A percentile compares a stretch with the other conserved stretches of the same genome.
Evolutionary conservation across 2,329 filamentous ascomycete genomes (phyloP).

Genomic region (Beauveria scarabaeidicola): DNA sequence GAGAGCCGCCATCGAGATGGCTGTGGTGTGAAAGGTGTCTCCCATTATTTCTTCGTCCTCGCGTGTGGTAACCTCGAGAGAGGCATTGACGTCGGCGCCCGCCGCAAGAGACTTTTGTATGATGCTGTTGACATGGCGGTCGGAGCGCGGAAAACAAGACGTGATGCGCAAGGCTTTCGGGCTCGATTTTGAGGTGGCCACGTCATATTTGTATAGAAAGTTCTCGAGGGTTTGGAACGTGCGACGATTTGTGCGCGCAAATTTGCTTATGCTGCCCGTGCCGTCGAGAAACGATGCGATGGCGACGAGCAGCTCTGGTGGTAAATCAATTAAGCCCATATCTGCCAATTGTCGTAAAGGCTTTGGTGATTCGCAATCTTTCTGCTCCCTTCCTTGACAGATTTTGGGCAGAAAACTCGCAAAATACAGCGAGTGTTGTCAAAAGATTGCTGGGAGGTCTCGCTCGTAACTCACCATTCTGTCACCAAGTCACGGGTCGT

Average conservation of each 20-base stretch:
- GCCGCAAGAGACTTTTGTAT: neutral
- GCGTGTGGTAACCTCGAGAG: neutral
- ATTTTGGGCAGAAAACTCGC: too few relatives aligned
- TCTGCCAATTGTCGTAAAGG: neutral
- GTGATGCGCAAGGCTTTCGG: neutral
- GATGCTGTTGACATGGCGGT: neutral
- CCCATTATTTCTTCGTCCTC: neutral
- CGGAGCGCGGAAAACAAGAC: neutral
- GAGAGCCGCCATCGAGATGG: neutral
- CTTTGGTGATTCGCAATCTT: too few relatives aligned
- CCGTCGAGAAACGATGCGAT: neutral
- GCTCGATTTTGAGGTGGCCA: neutral
- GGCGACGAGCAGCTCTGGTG: neutral
- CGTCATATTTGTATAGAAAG: neutral
- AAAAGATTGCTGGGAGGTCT: too few relatives aligned
- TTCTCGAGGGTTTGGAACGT: neutral
- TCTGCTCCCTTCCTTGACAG: too few relatives aligned
- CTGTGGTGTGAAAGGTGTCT: neutral
- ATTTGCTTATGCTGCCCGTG: neutral
- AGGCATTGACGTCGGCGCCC: neutral
- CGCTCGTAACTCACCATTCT: too few relatives aligned
- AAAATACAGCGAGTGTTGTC: too few relatives aligned
- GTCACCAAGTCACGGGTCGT: too few relatives aligned
- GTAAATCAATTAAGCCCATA: neutral
- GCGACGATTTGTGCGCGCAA: neutral